Base-by-base conservation (phyloP, 148 eudicot species). In the Heliamphora exappendiculata region DNA sequence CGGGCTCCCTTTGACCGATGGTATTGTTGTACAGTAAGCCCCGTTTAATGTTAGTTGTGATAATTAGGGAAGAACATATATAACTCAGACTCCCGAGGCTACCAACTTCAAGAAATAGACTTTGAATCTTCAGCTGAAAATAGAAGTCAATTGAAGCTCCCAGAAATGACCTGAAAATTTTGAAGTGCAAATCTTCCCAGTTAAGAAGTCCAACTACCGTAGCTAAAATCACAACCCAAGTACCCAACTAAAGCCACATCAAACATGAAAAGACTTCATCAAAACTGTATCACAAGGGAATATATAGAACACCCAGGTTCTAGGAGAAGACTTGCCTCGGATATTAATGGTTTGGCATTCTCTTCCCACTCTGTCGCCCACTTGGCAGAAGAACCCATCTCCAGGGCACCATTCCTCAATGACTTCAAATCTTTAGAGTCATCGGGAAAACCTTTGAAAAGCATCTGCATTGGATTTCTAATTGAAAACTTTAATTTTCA, bases 331-430 rank as follows among this genome's bases (percentile, higher is more conserved):
- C 88, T 82, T 81, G 84, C 92, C 91, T 87, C 74, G 14, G 81
- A 78, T 79, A 95, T 82, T 76, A 95, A 84, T 31, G 97, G 97
- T 79, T 88, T 85, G 63, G 96, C 97, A 76, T 91, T 88, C 70
- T 84, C 90, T 81, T 91, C 98, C 98, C 98, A 95, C 75, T 84
- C 92, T 19, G 90, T 80, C 12, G 85, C 86, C 97, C 98, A 95
- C 62, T 88, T 86, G 68, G 84, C 85, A 55, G 98, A 88, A 49
- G 88, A 87, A 58, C 88, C 82, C 67, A 63, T 88, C 75, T 87
- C 96, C 62, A 86, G 78, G 45, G 90, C 89, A 67, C 94, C 92
- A 41, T 81, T 77, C 76, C 88, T 91, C 84, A 91, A 72, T 16
- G 79, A 82, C 71, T 78, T 85, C 67, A 91, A 89, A 39, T 82